Base-by-base conservation (phyloP, 2,329 filamentous ascomycete species). In the Fusarium poae region DNA sequence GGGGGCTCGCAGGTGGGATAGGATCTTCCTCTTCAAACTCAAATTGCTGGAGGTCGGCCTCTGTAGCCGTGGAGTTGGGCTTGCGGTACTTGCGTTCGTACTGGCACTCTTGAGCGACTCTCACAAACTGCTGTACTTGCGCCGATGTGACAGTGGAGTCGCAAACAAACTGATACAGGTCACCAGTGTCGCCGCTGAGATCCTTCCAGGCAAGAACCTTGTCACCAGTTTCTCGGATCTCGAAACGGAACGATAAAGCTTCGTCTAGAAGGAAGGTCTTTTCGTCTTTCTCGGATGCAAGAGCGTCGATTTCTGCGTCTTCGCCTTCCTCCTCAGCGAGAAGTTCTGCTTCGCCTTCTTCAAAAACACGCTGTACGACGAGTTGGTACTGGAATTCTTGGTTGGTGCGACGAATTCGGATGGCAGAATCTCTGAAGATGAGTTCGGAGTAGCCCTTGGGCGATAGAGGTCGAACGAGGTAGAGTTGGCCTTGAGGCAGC, bases 361-460 rank as follows among this genome's bases (percentile, higher is more conserved):
- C 96, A 84, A 97, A 99, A 62, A 95, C 95, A 64, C 96, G 89
- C 79, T 99, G 96, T 42, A 98, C 88, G 40, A 98, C 95, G 15
- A 99, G 92, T 79, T 99, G 96, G 79, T 98, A 99, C 76, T 99
- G 94, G 76, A 92, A 97, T 55, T 98, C 94, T 78, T 97, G 94
- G 21, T 92, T 94, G 18, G 96, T 98, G 68, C 93, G 90, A 70
- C 97, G 91, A 76, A 99, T 97, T 68, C 91, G 93, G 54, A 95
- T 93, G 46, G 93, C 92, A 39, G 94, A 92, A 89, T 99, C 96
- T 80, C 96, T 97, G 86, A 97, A 99, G 81, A 99, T 97, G 77
- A 98, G 93, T 81, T 99, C 96, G 2, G 95, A 97, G 79, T 97
- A 98, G 71, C 96, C 96, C 80, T 99, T 99, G 59, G 95, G 94